Evolutionary conservation across 495 filamentous ascomycete genomes (phyloP), one percentile per base, ranked within the genome.

Genomic region (Cenococcum geophilum): DNA sequence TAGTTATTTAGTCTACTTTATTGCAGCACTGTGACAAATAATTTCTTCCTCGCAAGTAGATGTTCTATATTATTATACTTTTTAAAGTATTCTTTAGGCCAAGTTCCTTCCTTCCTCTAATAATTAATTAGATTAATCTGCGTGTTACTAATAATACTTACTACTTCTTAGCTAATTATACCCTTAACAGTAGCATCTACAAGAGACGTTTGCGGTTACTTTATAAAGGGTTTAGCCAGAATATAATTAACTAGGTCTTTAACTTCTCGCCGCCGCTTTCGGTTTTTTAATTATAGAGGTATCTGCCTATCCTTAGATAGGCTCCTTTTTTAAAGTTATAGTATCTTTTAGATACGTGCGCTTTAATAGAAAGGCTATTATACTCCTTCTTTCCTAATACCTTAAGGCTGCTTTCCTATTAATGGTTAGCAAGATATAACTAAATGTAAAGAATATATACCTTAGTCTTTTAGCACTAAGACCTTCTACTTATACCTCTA

Each of bases 31-130:
- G n/a, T n/a, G n/a, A n/a, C n/a, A n/a, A n/a, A n/a, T n/a, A 70
- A 73, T 60, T 63, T 71, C 68, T 71, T 75, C 62, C 69, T 73
- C n/a, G 71, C 70, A 62, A 70, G 61, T 50, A 72, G 58, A 58
- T 64, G 61, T 18, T 49, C 54, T 35, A 65, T 64, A 50, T 63
- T 71, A 49, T 51, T 32, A 6, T 32, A 57, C 61, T 32, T 47
- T 40, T 74, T 60, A 27, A 71, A 70, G 56, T 66, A 70, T 68
- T 71, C 57, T 52, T 63, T 49, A 49, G 72, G 74, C 73, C 72
- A 76, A 42, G 32, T 56, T 37, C 42, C 53, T 58, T 72, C 53
- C 42, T 55, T 67, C 48, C 40, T 54, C 72, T 65, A 73, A 59
- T 66, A 69, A 47, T 60, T 59, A 71, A 70, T 43, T n/a, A 9